phyloP scores from a whole-genome alignment of 495 filamentous ascomycete genomes.

The Aspergillus taichungensis region DNA sequence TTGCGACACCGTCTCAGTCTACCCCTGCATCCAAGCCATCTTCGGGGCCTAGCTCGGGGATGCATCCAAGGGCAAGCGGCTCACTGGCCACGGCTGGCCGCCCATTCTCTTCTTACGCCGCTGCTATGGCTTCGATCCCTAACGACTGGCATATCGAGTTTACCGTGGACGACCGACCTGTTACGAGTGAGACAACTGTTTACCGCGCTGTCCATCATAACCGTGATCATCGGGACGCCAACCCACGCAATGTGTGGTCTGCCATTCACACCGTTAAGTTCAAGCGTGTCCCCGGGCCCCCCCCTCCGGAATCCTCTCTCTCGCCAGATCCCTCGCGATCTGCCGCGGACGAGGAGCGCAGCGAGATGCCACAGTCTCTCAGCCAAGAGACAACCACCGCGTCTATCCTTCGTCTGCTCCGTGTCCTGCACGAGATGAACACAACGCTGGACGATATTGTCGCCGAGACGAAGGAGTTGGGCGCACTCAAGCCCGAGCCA shows the following conservation, averaged over 20 bases:
- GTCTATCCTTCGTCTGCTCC: conserved; percentile 79
- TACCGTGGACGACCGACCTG: conserved; percentile 72
- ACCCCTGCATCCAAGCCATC: conserved; percentile 42
- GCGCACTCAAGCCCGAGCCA: conserved; percentile 71
- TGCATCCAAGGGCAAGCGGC: conserved; percentile 25
- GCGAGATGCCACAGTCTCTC: conserved; percentile 70
- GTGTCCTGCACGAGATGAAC: conserved; percentile 89
- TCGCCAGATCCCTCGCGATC: conserved; percentile 42
- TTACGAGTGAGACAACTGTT: conserved; percentile 88
- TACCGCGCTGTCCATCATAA: conserved; percentile 88
- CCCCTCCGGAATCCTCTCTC: conserved; percentile 67
- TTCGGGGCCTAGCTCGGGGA: conserved; percentile 26
- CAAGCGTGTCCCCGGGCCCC: conserved; percentile 77
- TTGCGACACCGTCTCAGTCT: conserved; percentile 74
- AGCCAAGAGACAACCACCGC: conserved; percentile 75
- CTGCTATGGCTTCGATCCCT: conserved; percentile 60
- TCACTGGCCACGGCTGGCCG: conserved; percentile 37
- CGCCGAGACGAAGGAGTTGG: conserved; percentile 67
- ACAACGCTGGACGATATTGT: conserved; percentile 94
- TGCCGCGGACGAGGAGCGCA: conserved; percentile 33
- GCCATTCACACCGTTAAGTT: conserved; percentile 87
- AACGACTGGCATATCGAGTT: conserved; percentile 99
- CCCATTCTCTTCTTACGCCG: conserved; percentile 65
- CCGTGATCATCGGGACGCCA: conserved; percentile 49
- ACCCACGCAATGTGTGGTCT: conserved; percentile 75